Conservation (phyloP, 1,139 yeast species). For the Pichia sp. region DNA sequence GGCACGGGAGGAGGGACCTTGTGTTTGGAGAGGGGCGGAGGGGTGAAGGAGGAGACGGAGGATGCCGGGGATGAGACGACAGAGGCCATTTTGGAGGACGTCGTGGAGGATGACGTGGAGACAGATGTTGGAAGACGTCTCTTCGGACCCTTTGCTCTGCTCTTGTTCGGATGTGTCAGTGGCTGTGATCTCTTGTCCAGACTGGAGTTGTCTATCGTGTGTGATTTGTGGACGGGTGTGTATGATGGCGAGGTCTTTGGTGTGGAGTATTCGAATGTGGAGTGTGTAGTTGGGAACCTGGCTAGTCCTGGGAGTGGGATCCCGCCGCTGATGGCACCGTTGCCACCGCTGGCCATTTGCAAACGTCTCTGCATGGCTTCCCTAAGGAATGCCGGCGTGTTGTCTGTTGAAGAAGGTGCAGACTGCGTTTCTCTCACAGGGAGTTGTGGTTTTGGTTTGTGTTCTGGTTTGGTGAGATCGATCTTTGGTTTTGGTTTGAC, state of each 20-base stretch:
- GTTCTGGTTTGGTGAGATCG: not conserved
- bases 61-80: not conserved
- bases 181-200: not conserved
- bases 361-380: slow-evolving; percentile 8
- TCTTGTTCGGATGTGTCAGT: slow-evolving; percentile 15
- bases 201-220: slow-evolving; percentile 2
- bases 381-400: slow-evolving; percentile 8
- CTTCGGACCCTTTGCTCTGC: slow-evolving; percentile 16
- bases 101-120: not conserved
- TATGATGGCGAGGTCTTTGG: no score
- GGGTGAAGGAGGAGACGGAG: not conserved
- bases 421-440: no score
- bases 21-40: not conserved
- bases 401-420: not conserved
- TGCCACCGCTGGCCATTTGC: not conserved
- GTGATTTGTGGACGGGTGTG: not conserved
- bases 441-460: no score
- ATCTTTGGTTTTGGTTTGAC: slow-evolving; percentile 4
- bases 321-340: not conserved
- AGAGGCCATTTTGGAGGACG: not conserved
- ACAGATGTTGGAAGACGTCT: slow-evolving; percentile 7
- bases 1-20: slow-evolving; percentile 2
- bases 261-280: not conserved
- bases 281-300: not conserved
- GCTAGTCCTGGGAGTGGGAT: slow-evolving; percentile 10